Evolutionary conservation across 352 stramenopile genomes (phyloP).

Genomic region (Phytophthora multivora): DNA sequence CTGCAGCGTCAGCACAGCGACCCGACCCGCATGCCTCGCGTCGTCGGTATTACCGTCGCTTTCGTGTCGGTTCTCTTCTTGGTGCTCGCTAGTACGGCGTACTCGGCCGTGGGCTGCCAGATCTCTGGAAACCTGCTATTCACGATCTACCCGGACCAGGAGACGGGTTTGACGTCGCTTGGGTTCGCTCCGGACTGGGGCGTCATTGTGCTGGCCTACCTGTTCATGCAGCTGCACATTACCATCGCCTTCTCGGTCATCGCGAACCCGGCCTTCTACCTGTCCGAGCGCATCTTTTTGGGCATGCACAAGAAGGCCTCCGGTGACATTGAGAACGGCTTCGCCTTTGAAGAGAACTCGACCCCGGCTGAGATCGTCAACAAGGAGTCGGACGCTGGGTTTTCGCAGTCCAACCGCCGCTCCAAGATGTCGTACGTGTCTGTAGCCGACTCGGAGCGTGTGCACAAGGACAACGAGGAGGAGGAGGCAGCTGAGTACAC

Average conservation of each 20-base stretch:
- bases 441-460: conserved; percentile 44
- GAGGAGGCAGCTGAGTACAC: conserved; percentile 40
- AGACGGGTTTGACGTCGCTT: conserved; percentile 34
- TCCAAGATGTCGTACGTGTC: conserved; percentile 59
- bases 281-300: conserved; percentile 47
- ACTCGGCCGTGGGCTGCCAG: conserved; percentile 65
- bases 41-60: conserved; percentile 56
- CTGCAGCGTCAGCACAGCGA: conserved; percentile 68
- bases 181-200: conserved; percentile 53
- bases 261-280: conserved; percentile 51
- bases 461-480: conserved; percentile 37
- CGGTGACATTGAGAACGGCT: conserved; percentile 32
- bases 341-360: conserved; percentile 17
- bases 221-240: conserved; percentile 67
- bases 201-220: conserved; percentile 48
- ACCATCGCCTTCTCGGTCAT: conserved; percentile 54
- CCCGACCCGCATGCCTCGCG: conserved; percentile 62
- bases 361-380: conserved; percentile 10
- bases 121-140: conserved; percentile 75
- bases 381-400: conserved; percentile 26
- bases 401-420: conserved; percentile 10
- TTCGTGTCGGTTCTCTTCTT: conserved; percentile 64
- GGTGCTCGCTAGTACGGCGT: conserved; percentile 45
- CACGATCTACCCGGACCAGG: conserved; percentile 54
- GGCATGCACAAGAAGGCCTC: conserved; percentile 52